Percentiles rank a stretch among this genome's conserved stretches.
These are phyloP conservation scores for Beauveria sp. DNA, from an alignment of 2,329 filamentous ascomycete genomes.

Conservation along the genomic window DNA sequence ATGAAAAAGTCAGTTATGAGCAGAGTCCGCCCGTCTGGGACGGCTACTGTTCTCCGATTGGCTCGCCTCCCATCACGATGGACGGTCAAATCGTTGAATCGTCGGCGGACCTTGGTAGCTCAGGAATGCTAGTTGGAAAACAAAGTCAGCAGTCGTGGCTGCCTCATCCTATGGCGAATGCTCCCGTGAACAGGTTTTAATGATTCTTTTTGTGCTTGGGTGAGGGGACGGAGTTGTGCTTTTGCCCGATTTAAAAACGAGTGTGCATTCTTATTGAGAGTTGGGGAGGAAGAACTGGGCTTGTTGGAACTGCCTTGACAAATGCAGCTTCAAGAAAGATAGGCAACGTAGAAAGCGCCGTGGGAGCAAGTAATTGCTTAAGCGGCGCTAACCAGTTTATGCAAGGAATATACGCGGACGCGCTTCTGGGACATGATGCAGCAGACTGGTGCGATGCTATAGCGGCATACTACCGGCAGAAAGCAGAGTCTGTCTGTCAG, in stretches of 20 bases:
- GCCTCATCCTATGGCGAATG: neutral
- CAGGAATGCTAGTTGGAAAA: slow-evolving; percentile 5
- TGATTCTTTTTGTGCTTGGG: neutral
- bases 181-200: neutral
- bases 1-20: slow-evolving; percentile 5
- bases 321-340: neutral
- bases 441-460: neutral
- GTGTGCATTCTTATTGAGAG: neutral
- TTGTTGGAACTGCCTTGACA: neutral
- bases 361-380: neutral
- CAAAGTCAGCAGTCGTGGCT: neutral
- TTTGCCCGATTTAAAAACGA: neutral
- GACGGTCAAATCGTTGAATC: neutral
- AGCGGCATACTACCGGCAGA: neutral
- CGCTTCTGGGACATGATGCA: neutral
- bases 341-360: neutral
- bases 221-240: neutral
- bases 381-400: neutral
- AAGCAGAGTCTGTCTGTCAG: neutral
- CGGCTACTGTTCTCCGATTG: neutral
- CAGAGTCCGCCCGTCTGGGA: neutral
- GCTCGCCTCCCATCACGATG: neutral
- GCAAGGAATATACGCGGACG: neutral
- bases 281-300: neutral
- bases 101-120: slow-evolving; percentile 1